phyloP scores from a whole-genome alignment of 164 flowering plant species.

The Chimonanthus salicifolius region DNA sequence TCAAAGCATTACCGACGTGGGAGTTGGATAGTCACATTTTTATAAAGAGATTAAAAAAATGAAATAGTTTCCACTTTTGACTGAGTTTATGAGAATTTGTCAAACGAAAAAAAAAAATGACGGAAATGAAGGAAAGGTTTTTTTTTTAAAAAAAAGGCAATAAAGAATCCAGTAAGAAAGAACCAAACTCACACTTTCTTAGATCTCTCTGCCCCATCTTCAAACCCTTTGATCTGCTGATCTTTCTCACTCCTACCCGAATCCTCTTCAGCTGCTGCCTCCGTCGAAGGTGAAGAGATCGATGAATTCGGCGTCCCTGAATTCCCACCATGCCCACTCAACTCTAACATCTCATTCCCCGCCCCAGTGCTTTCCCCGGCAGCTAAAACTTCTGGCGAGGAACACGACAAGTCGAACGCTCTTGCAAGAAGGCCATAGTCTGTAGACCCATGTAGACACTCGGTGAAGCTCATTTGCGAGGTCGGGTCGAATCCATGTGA shows the following conservation, averaged over 20 bases:
- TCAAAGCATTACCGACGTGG: too few relatives aligned
- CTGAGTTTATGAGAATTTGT: not conserved
- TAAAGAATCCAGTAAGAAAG: not conserved
- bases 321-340: constrained; percentile 13
- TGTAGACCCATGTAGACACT: constrained; percentile 32
- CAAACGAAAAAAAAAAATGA: not conserved
- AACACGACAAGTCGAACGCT: constrained; percentile 41
- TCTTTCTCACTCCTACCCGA: constrained; percentile 33
- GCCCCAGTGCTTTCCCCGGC: constrained; percentile 19
- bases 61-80: not conserved
- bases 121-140: not conserved
- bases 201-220: constrained; percentile 40
- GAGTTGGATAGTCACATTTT: too few relatives aligned
- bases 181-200: constrained; percentile 43
- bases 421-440: constrained; percentile 29
- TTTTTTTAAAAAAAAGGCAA: not conserved
- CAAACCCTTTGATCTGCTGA: constrained; percentile 19
- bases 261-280: constrained; percentile 44
- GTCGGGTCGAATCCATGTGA: constrained; percentile 24
- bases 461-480: constrained; percentile 38
- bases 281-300: constrained; percentile 49
- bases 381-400: constrained; percentile 38
- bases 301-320: constrained; percentile 50
- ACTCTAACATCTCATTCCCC: constrained; percentile 6
- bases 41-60: too few relatives aligned